Evolutionary conservation across 768 basidiomycete species (phyloP).

Genomic region (Serendipita sp.): DNA sequence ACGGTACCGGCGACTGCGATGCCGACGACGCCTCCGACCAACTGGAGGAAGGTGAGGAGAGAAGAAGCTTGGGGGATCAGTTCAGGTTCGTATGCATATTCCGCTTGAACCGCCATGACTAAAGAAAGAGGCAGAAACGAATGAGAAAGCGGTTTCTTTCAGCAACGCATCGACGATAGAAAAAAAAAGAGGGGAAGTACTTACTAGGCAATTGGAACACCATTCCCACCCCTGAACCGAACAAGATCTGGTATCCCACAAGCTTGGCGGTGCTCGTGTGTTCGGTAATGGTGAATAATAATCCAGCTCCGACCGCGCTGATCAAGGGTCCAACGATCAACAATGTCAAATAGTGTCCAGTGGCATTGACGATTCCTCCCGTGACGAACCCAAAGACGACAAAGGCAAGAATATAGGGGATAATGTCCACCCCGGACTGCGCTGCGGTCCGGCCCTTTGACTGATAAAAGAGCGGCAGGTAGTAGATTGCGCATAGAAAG

Average conservation of each 20-base stretch:
- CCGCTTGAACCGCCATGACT: constrained; percentile 16
- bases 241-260: constrained; percentile 25
- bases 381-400: constrained; percentile 21
- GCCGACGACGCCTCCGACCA: constrained; percentile 18
- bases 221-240: constrained; percentile 24
- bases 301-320: constrained; percentile 20
- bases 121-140: no score
- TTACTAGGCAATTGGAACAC: constrained; percentile 18
- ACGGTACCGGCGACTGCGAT: constrained; percentile 12
- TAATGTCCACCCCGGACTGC: constrained; percentile 23
- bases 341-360: constrained; percentile 21
- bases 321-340: constrained; percentile 20
- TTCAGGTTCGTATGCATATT: constrained; percentile 14
- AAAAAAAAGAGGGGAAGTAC: no score
- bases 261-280: constrained; percentile 15
- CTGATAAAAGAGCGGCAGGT: constrained; percentile 22
- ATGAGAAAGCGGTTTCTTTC: no score
- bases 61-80: constrained; percentile 17
- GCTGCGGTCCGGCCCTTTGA: constrained; percentile 19
- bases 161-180: no score
- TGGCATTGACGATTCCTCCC: constrained; percentile 18
- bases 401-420: constrained; percentile 21
- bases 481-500: constrained; percentile 20
- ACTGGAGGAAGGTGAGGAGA: constrained; percentile 15
- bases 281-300: constrained; percentile 21